Base-by-base conservation (phyloP, 2,329 filamentous ascomycete species). In the Coleophoma cylindrospora region DNA sequence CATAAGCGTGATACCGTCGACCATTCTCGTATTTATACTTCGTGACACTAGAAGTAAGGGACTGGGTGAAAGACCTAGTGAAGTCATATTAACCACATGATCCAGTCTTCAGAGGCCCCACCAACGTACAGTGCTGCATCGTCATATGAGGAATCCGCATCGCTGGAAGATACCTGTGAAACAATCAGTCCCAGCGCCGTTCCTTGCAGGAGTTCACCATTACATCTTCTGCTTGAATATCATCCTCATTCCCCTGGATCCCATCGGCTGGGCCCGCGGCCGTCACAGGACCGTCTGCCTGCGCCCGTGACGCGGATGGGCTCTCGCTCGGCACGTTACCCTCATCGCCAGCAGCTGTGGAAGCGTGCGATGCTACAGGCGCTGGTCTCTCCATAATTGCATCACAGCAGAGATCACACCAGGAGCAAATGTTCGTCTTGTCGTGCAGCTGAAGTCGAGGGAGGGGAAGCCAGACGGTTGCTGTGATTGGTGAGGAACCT, bases 21-120 rank as follows among this genome's bases (percentile, higher is more conserved):
- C 74, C 73, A 49, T 76, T 74, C 50, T 76, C 74, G 54, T 71
- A 74, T 33, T 68, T 62, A 54, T 74, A 75, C 41, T 73, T 57
- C 50, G 62, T 68, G 43, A 74, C 69, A 50, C 71, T 73, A 11
- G 72, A 75, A 4, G 68, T 66, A 40, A 73, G 57, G 19, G 67
- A 70, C 40, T 27, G 52, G 13, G 50, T 52, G 17, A 44, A 21
- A n/a, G 41, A 44, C 6, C 41, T 44, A 15, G 22, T 15, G n/a
- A 21, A 10, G 7, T 19, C 4, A 41, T 41, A 15, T 41, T 19
- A 41, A 21, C 38, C 13, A 21, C 11, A 10, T 17, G 3, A 41
- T 41, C 9, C 11, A 21, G 13, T 19, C 5, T 11, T 12, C 15
- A 19, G 4, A 1, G 15, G 10, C 22, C n/a, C n/a, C 17, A 21